phyloP scores from a whole-genome alignment of 2,329 filamentous ascomycete species.

The Aphanoascus verrucosus region DNA sequence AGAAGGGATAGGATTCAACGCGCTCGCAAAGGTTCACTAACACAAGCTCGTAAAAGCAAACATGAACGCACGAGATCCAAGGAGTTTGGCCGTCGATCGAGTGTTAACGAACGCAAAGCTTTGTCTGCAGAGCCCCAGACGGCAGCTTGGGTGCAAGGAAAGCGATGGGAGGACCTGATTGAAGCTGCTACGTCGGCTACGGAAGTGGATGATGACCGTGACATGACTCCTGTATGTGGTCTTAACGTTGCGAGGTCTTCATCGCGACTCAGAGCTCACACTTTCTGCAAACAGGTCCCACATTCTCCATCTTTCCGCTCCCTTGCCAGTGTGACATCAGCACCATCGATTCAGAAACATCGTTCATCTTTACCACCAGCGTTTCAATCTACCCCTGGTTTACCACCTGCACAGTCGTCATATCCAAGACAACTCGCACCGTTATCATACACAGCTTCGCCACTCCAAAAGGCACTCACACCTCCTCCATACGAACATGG shows the following conservation, averaged over 20 bases:
- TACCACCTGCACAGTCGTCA: conserved; percentile 32
- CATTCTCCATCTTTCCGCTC: conserved; percentile 33
- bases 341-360: conserved; percentile 35
- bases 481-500: conserved; percentile 59
- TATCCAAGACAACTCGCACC: conserved; percentile 34
- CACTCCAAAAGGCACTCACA: conserved; percentile 79
- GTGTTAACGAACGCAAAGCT: conserved; percentile 68
- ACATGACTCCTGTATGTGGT: conserved; percentile 67
- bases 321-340: conserved; percentile 32
- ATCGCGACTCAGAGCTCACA: neutral
- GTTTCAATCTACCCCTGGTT: conserved; percentile 40
- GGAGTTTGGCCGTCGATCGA: conserved; percentile 60
- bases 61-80: conserved; percentile 75
- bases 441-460: conserved; percentile 66
- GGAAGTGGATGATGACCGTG: conserved; percentile 74
- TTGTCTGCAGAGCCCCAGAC: conserved; percentile 74
- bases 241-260: neutral
- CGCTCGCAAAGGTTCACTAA: conserved; percentile 67
- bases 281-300: conserved; percentile 23
- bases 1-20: conserved; percentile 59
- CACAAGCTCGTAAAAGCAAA: conserved; percentile 63
- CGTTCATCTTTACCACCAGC: conserved; percentile 53
- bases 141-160: conserved; percentile 61
- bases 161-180: conserved; percentile 92
- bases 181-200: conserved; percentile 88